Evolutionary conservation across 768 basidiomycete species (phyloP).

Genomic region (Lactifluus rugatus): DNA sequence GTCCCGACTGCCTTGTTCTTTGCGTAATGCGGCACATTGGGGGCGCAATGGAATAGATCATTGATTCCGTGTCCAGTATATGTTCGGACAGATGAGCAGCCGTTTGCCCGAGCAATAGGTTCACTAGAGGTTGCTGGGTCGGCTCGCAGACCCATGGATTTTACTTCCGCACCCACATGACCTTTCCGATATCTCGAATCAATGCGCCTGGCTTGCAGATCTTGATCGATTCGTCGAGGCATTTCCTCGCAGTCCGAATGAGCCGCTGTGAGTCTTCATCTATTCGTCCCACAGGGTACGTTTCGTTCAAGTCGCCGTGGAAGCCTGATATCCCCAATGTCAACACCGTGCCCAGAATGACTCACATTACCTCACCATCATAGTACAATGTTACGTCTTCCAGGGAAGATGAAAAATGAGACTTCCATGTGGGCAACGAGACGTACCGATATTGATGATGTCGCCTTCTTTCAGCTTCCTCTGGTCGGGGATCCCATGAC

Average conservation of each 20-base stretch:
- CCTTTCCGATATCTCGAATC: conserved; percentile 80
- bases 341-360: background rate
- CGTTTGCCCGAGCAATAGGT: conserved; percentile 70
- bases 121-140: conserved; percentile 41
- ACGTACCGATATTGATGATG: conserved; percentile 85
- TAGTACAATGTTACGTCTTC: conserved; percentile 75
- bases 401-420: conserved; percentile 7
- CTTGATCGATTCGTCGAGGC: conserved; percentile 82
- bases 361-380: conserved; percentile 42
- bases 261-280: conserved; percentile 78
- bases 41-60: conserved; percentile 71
- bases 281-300: conserved; percentile 81
- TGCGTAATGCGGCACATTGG: conserved; percentile 91
- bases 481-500: conserved; percentile 93
- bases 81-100: conserved; percentile 83
- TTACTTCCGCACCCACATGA: conserved; percentile 49
- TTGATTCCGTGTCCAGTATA: conserved; percentile 92
- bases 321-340: conserved; percentile 44
- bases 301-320: conserved; percentile 89
- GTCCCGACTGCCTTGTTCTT: conserved; percentile 88
- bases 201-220: conserved; percentile 89
- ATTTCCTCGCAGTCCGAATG: conserved; percentile 72
- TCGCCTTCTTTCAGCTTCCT: conserved; percentile 82
- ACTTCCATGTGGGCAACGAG: conserved; percentile 5
- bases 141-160: background rate